Conservation (phyloP, 2,329 filamentous ascomycete genomes). For the Xylaria sp. region DNA sequence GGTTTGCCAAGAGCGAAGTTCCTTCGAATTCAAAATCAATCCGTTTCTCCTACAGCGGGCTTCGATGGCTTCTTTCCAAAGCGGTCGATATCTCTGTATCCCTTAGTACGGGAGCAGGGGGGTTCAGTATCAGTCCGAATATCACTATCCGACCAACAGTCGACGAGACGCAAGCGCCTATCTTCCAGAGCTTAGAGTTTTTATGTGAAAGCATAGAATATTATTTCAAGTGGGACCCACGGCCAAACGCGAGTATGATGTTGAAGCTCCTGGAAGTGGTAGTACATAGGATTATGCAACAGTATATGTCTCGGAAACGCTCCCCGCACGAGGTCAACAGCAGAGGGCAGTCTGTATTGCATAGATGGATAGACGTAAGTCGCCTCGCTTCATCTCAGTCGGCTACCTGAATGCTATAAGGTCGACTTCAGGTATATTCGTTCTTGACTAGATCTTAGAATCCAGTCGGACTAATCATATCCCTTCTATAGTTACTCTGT, state of each 20-base stretch:
- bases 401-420: not conserved
- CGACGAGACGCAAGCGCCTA: not conserved
- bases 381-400: not conserved
- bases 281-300: not conserved
- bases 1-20: constrained; percentile 17
- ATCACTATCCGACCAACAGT: not conserved
- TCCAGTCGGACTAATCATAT: not conserved
- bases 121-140: not conserved
- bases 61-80: not conserved
- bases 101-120: not conserved
- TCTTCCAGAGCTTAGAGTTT: not conserved
- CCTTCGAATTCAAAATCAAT: constrained; percentile 11
- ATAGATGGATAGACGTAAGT: not conserved
- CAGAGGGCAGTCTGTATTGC: not conserved
- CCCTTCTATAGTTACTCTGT: not conserved
- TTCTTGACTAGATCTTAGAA: not conserved
- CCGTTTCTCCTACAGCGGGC: not conserved
- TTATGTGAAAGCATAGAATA: not conserved
- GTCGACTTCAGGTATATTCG: not conserved
- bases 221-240: not conserved
- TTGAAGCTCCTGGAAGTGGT: not conserved
- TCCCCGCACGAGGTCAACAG: constrained; percentile 6
- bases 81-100: not conserved
- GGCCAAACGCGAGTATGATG: not conserved
- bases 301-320: constrained; percentile 2